Base-by-base conservation (phyloP, 768 basidiomycete species). In the Stropharia rugosoannulata region DNA sequence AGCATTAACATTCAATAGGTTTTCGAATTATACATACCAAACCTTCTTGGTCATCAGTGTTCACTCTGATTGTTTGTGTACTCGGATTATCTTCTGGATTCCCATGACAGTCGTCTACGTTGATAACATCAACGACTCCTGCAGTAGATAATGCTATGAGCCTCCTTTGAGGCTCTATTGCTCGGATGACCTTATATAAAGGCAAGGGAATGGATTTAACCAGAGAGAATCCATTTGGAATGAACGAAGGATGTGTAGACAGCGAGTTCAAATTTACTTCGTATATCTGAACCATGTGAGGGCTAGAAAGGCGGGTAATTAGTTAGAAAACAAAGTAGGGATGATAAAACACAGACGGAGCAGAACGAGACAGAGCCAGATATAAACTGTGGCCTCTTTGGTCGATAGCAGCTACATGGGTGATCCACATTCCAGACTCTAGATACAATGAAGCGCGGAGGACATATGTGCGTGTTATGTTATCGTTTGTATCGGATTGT, bases 91-190 rank as follows among this genome's bases (percentile, higher is more conserved):
- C 27, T 8, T 43, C 32, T 29, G 25, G 16, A 8, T 61, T 50
- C 16, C 35, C 48, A 9, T 48, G 44, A n/a, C 51, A 27, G 37
- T 65, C 63, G 3, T 63, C 59, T 75, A 77, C 80, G 40, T 74
- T 67, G n/a, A 79, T 16, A 35, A 81, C 43, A 38, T 73, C 69
- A 19, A 81, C 62, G 4, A 57, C 55, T 16, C 64, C 63, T 5
- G 69, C 62, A 16, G 59, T 66, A 0, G 70, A 68, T 45, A 75
- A 64, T 4, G 72, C 68, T 27, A 74, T 59, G 22, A 74, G 65
- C n/a, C 69, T 57, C 5, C 63, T 58, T 8, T 35, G 18, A 0
- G 72, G 67, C 7, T 76, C 69, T 38, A 83, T 67, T 29, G 70
- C 64, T 53, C 70, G 68, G n/a, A 78, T 62, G 1, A 64, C 42